A percentile compares a stretch with the other conserved stretches of the same genome.
Conservation (phyloP, 2,329 filamentous ascomycete genomes). For the Shiraia sp. region DNA sequence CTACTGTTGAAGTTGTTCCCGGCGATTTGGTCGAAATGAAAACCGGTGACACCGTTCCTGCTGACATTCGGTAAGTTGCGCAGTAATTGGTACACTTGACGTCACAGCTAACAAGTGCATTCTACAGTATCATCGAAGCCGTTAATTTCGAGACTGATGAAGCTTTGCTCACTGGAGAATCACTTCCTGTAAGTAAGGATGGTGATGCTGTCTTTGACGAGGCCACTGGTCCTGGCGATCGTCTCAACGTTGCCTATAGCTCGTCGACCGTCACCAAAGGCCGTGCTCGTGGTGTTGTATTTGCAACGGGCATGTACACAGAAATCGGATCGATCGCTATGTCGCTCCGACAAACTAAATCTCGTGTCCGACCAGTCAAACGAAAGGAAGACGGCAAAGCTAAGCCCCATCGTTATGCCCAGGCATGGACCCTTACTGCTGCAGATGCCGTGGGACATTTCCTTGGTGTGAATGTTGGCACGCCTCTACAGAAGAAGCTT, state of each 20-base stretch:
- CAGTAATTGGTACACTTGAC: neutral
- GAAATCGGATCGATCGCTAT: constrained; percentile 74
- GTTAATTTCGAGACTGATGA: constrained; percentile 79
- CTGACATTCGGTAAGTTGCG: constrained; percentile 59
- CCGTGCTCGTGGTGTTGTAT: constrained; percentile 68
- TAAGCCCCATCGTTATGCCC: constrained; percentile 44
- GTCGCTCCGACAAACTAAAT: constrained; percentile 60
- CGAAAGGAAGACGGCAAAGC: constrained; percentile 40
- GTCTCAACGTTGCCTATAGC: constrained; percentile 70
- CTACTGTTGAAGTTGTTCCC: constrained; percentile 63
- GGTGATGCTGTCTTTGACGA: constrained; percentile 57
- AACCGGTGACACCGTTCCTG: constrained; percentile 69
- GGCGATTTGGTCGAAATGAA: constrained; percentile 67
- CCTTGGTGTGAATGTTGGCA: constrained; percentile 46
- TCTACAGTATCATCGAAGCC: constrained; percentile 55
- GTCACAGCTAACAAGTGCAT: constrained; percentile 2
- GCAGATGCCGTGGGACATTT: constrained; percentile 40
- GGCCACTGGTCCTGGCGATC: constrained; percentile 66
- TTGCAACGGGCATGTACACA: constrained; percentile 70
- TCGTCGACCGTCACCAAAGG: constrained; percentile 72
- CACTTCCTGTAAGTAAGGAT: constrained; percentile 66
- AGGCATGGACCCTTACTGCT: constrained; percentile 56
- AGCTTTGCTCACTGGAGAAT: constrained; percentile 71
- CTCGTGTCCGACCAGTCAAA: constrained; percentile 45
- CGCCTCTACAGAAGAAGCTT: constrained; percentile 44